Conservation (phyloP, 371 early-diverging fungal species). For the Dichotomocladium elegans region DNA sequence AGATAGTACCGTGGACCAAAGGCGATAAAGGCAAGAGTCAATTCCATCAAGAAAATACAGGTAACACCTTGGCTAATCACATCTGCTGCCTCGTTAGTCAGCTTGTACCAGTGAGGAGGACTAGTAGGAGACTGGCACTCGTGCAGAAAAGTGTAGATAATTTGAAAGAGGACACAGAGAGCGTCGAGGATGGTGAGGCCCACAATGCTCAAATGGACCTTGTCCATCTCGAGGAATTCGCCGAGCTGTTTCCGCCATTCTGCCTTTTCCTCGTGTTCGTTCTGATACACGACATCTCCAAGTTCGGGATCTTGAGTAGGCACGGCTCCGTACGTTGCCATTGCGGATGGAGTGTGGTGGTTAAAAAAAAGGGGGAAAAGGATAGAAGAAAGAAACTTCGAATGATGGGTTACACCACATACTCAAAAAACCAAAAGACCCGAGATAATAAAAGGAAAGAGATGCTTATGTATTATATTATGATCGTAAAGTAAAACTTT, state of each 20-base stretch:
- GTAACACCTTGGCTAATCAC: slow-evolving; percentile 27
- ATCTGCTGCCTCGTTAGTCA: slow-evolving; percentile 27
- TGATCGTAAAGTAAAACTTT: slow-evolving; percentile 26
- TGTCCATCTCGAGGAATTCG: slow-evolving; percentile 27
- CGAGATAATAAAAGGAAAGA: background rate
- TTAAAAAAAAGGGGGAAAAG: background rate
- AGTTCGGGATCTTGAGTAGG: slow-evolving; percentile 4
- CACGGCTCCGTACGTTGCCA: slow-evolving; percentile 18
- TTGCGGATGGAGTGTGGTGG: background rate
- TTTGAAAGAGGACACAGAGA: slow-evolving; percentile 27
- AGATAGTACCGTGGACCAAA: slow-evolving; percentile 43
- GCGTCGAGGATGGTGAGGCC: slow-evolving; percentile 33
- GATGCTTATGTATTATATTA: slow-evolving; percentile 2
- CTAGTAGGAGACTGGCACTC: slow-evolving; percentile 12
- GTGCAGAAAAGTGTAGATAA: slow-evolving; percentile 25
- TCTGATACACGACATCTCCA: background rate
- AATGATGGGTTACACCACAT: background rate
- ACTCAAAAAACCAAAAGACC: background rate
- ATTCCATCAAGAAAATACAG: slow-evolving; percentile 37
- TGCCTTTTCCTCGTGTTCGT: background rate
- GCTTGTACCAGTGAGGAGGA: slow-evolving; percentile 8
- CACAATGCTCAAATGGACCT: slow-evolving; percentile 28
- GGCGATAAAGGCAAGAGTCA: slow-evolving; percentile 25
- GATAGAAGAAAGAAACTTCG: too few species aligned
- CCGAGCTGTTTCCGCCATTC: slow-evolving; percentile 36